phyloP scores from a whole-genome alignment of 345 rosid genomes.

The Lenwebbia sp. region DNA sequence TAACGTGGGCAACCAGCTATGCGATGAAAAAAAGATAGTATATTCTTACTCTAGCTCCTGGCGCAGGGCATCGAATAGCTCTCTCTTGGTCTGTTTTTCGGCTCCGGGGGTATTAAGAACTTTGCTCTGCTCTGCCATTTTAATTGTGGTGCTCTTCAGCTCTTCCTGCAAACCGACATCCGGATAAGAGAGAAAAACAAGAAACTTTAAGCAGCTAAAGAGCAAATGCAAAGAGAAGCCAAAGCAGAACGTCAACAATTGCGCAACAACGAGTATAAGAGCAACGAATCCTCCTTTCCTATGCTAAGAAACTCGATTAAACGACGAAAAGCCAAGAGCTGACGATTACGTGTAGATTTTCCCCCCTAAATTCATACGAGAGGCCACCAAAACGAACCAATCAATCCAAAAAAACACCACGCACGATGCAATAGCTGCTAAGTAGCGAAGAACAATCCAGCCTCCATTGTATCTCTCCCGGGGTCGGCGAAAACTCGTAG shows the following conservation, averaged over 20 bases:
- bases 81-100: constrained; percentile 85
- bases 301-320: background rate
- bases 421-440: background rate
- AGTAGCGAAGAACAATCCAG: no score
- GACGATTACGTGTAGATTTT: background rate
- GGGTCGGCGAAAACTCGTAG: background rate
- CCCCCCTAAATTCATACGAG: background rate
- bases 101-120: constrained; percentile 85
- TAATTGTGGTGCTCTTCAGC: constrained; percentile 65
- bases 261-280: background rate
- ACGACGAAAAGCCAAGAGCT: background rate
- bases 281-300: background rate
- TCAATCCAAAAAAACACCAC: background rate
- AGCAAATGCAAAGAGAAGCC: background rate
- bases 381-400: background rate
- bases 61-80: constrained; percentile 77
- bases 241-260: background rate
- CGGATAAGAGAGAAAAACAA: background rate
- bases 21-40: background rate
- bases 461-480: no score
- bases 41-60: constrained; percentile 75
- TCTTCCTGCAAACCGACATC: constrained; percentile 43
- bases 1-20: background rate
- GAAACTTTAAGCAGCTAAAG: background rate
- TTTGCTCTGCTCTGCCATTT: constrained; percentile 85